Conservation (phyloP, 352 stramenopile genomes). For the Halophytophthora polymorphica region DNA sequence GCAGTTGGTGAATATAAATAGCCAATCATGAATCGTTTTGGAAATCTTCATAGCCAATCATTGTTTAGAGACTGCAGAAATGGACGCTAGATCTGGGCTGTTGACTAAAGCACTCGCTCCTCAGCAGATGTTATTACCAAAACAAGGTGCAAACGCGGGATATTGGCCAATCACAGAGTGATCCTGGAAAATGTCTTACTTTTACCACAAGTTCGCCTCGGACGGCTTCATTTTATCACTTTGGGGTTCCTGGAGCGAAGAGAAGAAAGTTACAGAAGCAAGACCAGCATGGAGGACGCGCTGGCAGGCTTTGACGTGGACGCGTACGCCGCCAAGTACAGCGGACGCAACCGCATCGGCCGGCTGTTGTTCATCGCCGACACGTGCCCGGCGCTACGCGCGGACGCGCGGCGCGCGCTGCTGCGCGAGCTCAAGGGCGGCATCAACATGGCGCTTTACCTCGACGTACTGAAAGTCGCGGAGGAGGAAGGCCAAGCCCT, state of each 20-base stretch:
- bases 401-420: constrained; percentile 47
- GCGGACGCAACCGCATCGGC: constrained; percentile 69
- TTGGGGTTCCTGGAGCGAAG: constrained; percentile 7
- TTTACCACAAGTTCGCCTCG: too few species aligned
- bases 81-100: neutral
- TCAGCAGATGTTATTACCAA: too few species aligned
- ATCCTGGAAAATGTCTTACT: too few species aligned
- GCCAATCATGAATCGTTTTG: too few species aligned
- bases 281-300: constrained; percentile 7
- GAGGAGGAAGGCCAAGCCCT: constrained; percentile 15
- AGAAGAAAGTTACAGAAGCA: constrained; percentile 11
- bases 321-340: constrained; percentile 80
- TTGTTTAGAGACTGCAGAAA: neutral
- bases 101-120: too few species aligned
- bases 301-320: constrained; percentile 81
- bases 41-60: too few species aligned
- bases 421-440: constrained; percentile 59
- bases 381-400: constrained; percentile 35
- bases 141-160: too few species aligned
- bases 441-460: constrained; percentile 71
- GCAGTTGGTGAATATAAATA: too few species aligned
- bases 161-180: too few species aligned
- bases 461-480: constrained; percentile 48
- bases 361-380: constrained; percentile 72
- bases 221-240: too few species aligned